These are phyloP conservation scores for Cnidoscolus chayamansa DNA, from an alignment of 441 rosid species.

Conservation along the genomic window DNA sequence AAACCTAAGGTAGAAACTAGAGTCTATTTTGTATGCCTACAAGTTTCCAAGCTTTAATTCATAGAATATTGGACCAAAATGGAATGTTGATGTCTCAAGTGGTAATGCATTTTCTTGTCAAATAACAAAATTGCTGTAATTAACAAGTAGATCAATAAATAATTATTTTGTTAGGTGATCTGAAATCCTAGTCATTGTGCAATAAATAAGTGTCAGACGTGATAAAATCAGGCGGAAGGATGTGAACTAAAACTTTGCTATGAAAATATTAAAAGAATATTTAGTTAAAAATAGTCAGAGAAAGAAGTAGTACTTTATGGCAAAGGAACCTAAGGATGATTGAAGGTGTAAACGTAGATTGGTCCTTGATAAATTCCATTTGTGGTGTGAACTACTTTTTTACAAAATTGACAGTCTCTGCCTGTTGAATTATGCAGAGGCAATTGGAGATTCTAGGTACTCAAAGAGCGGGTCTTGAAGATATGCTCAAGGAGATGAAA, in stretches of 20 bases:
- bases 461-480: constrained; percentile 96
- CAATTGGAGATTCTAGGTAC: constrained; percentile 96
- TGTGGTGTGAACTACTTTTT: neutral
- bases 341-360: neutral
- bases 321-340: constrained; percentile 4
- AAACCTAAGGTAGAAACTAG: neutral
- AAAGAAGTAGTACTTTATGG: neutral
- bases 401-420: constrained; percentile 18
- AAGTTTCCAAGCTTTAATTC: neutral
- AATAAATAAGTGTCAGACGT: neutral
- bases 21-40: neutral
- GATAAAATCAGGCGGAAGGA: neutral
- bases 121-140: neutral
- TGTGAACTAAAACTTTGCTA: neutral
- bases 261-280: neutral
- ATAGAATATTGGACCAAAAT: neutral
- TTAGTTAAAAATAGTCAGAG: neutral
- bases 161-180: neutral
- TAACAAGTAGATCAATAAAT: constrained; percentile 7
- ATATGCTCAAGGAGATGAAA: constrained; percentile 97
- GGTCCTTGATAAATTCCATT: constrained; percentile 4
- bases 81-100: neutral
- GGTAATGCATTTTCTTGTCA: constrained; percentile 5
- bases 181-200: neutral
- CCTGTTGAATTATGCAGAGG: constrained; percentile 49